Evolutionary conservation across 2,329 filamentous ascomycete genomes (phyloP).

Genomic region (Colletotrichum tofieldiae): DNA sequence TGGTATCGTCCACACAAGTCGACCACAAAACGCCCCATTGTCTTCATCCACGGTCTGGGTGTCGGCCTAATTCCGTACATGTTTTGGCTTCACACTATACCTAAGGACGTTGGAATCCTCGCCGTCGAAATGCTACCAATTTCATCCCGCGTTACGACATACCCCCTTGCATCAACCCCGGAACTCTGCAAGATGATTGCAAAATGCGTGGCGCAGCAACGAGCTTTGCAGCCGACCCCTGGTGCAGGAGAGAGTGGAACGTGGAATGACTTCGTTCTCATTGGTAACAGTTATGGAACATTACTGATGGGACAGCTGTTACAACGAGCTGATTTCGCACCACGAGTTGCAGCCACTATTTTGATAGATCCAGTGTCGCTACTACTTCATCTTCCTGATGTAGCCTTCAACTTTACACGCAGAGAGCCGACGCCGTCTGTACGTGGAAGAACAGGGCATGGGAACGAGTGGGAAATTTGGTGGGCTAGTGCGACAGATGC

Average conservation of each 20-base stretch:
- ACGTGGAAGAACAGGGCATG: constrained; percentile 51
- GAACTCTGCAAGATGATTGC: constrained; percentile 32
- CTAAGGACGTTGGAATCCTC: constrained; percentile 70
- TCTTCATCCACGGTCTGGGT: constrained; percentile 77
- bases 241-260: constrained; percentile 2
- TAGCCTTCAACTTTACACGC: constrained; percentile 73
- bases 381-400: constrained; percentile 73
- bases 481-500: constrained; percentile 81
- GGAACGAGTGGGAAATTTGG: constrained; percentile 80
- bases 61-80: constrained; percentile 67
- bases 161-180: constrained; percentile 55
- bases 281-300: constrained; percentile 71
- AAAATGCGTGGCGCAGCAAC: constrained; percentile 36
- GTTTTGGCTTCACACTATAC: constrained; percentile 61
- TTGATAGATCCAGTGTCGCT: constrained; percentile 74
- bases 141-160: constrained; percentile 69
- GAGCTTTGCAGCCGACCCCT: constrained; percentile 24
- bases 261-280: constrained; percentile 70
- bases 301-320: constrained; percentile 71
- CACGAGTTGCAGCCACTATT: constrained; percentile 63
- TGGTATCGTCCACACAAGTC: constrained; percentile 75
- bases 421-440: constrained; percentile 57
- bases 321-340: constrained; percentile 53
- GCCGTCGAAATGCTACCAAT: constrained; percentile 73
- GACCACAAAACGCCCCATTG: constrained; percentile 67